Conservation (phyloP, 768 basidiomycete genomes). For the Amanita pallidorosea region DNA sequence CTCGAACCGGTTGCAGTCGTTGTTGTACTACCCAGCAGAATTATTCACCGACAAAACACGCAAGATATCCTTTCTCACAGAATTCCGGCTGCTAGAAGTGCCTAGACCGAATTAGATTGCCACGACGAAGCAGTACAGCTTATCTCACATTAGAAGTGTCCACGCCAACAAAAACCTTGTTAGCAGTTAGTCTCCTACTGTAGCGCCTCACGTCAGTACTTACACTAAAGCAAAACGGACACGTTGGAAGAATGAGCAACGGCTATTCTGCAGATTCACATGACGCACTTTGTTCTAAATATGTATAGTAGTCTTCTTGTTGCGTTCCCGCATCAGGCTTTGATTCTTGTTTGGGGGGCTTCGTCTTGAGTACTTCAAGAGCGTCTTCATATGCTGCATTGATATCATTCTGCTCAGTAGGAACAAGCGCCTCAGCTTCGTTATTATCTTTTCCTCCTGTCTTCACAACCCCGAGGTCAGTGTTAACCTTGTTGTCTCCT, state of each 20-base stretch:
- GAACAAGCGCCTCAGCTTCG: constrained; percentile 80
- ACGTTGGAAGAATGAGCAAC: constrained; percentile 1
- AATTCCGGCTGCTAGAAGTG: constrained; percentile 63
- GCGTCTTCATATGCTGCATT: constrained; percentile 89
- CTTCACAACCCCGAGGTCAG: constrained; percentile 78
- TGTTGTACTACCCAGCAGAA: constrained; percentile 28
- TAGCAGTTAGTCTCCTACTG: constrained; percentile 11
- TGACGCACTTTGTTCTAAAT: constrained; percentile 79
- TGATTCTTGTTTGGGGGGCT: constrained; percentile 62
- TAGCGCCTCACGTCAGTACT: constrained; percentile 8
- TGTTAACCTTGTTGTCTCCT: constrained; percentile 78
- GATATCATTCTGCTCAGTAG: constrained; percentile 82
- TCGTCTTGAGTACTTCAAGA: constrained; percentile 65
- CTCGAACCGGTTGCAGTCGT: constrained; percentile 39
- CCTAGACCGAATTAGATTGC: constrained; percentile 24
- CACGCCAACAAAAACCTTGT: constrained; percentile 70
- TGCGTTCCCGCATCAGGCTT: constrained; percentile 50
- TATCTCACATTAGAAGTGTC: constrained; percentile 72
- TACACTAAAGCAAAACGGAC: constrained; percentile 16
- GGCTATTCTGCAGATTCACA: neutral
- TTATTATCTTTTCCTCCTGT: constrained; percentile 50
- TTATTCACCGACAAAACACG: neutral
- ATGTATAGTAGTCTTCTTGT: constrained; percentile 84
- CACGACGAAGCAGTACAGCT: neutral
- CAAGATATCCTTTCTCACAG: constrained; percentile 33